A percentile compares a stretch with the other conserved stretches of the same genome.
phyloP scores from a whole-genome alignment of 2,329 filamentous ascomycete genomes.

The Cytospora piceae region DNA sequence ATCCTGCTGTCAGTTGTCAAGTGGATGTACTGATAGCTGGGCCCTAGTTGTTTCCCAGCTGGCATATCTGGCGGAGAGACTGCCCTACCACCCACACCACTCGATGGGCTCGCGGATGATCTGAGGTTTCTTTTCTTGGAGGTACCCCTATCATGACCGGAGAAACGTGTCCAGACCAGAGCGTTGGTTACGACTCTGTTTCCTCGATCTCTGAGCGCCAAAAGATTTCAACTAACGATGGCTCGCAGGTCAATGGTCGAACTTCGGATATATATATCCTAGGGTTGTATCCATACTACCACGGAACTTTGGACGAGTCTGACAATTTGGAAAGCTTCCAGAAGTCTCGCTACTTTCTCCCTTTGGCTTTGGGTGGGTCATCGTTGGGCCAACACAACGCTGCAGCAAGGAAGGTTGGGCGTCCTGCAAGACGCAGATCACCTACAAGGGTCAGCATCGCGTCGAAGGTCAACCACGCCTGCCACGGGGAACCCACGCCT shows the following conservation, averaged over 20 bases:
- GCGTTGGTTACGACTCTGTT: not conserved
- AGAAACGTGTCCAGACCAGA: not conserved
- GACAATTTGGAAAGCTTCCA: slow-evolving; percentile 22
- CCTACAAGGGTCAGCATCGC: slow-evolving; percentile 21
- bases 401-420: slow-evolving; percentile 26
- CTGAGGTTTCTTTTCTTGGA: not conserved
- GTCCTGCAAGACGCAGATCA: slow-evolving; percentile 27
- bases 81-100: not conserved
- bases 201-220: not conserved
- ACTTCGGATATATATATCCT: not conserved
- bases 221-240: slow-evolving; percentile 23
- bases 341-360: slow-evolving; percentile 25
- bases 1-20: not conserved
- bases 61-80: not conserved
- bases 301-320: not conserved
- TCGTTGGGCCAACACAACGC: slow-evolving; percentile 28
- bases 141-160: not conserved
- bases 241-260: slow-evolving; percentile 10
- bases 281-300: slow-evolving; percentile 8
- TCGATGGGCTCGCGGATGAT: not conserved
- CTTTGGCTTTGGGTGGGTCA: slow-evolving; percentile 21
- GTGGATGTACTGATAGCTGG: not conserved
- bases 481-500: slow-evolving; percentile 24
- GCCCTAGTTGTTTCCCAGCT: not conserved
- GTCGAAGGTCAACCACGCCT: slow-evolving; percentile 6